Evolutionary conservation across 306 rosid genomes (phyloP), one percentile per base, ranked within the genome.

Genomic region (Trifolium fragiferum): DNA sequence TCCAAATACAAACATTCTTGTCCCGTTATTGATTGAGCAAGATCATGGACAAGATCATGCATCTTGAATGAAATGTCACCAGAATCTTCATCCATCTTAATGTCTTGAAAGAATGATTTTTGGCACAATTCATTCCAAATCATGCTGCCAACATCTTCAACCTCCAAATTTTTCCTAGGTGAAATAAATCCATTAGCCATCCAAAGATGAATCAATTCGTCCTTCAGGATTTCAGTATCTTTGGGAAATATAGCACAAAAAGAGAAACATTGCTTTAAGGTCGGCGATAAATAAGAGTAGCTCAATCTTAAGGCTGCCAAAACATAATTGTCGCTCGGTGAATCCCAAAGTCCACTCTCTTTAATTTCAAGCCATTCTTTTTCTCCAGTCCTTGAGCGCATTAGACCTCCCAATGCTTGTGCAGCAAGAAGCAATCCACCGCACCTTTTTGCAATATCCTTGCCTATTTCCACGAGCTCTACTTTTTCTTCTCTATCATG

Each of bases 31-130:
- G 63, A 57, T 27, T 57, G 63, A 23, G 63, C 63, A 23, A 57
- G 63, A 21, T 57, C 63, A 23, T 57, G 63, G 63, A 57, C 63
- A 57, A 57, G 63, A 57, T 23, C 63, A 57, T 57, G 63, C 63
- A 57, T 57, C 63, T 57, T 57, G 10, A 57, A 54, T 4, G 15
- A 19, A 20, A 54, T 20, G 7, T 54, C 30, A 4, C 32, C 32
- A 2, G 37, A 23, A 57, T 11, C 5, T 8, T 21, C 63, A 57
- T 23, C 4, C 15, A 57, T 23, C 1, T 8, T 11, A 8, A 23
- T 57, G n/a, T 57, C 37, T 57, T 57, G 62, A 23, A 55, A 55
- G 62, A 55, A 55, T 21, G 62, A 55, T 5, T 55, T 55, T 21
- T 11, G 33, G 33, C 15, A 21, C 35, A 55, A 21, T 55, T 55